These are phyloP conservation scores for Phytophthora chlamydospora DNA, from an alignment of 352 stramenopile genomes.

Conservation along the genomic window DNA sequence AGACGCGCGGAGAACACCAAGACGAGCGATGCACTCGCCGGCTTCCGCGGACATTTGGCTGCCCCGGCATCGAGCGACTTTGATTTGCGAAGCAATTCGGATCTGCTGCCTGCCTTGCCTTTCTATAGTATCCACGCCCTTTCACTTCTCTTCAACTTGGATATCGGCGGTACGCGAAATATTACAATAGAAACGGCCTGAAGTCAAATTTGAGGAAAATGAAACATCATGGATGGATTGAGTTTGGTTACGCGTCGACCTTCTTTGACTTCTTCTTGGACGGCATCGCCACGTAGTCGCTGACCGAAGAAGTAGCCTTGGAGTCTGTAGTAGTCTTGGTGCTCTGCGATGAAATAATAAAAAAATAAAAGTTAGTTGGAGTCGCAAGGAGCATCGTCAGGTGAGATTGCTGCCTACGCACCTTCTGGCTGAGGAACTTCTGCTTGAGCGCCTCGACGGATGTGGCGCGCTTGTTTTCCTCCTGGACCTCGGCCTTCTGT, in stretches of 20 bases:
- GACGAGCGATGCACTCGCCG: conserved; percentile 1
- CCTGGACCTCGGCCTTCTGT: conserved; percentile 51
- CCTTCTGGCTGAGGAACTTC: conserved; percentile 84
- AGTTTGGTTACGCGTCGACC: conserved; percentile 35
- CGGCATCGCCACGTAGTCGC: conserved; percentile 73
- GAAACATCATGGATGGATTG: conserved; percentile 24
- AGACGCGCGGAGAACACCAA: conserved; percentile 7
- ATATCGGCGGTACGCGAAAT: conserved; percentile 24
- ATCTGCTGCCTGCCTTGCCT: conserved; percentile 27
- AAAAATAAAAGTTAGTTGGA: conserved; percentile 15
- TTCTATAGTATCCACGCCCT: conserved; percentile 36
- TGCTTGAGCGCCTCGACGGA: conserved; percentile 80
- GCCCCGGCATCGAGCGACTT: conserved; percentile 20
- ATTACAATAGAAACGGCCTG: conserved; percentile 3
- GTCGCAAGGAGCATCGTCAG: neutral
- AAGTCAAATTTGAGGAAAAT: conserved; percentile 2
- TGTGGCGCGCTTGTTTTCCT: conserved; percentile 52
- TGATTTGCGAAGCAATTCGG: conserved; percentile 30
- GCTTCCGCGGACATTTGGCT: conserved; percentile 3
- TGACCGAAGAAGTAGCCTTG: conserved; percentile 42
- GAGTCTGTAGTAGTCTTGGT: conserved; percentile 43
- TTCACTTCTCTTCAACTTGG: conserved; percentile 25
- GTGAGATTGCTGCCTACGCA: conserved; percentile 19
- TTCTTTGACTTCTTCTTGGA: conserved; percentile 60
- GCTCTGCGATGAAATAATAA: conserved; percentile 29